Evolutionary conservation across 2,329 filamentous ascomycete species (phyloP), one percentile per base, ranked within the genome.

Genomic region (Venturia aucupariae): DNA sequence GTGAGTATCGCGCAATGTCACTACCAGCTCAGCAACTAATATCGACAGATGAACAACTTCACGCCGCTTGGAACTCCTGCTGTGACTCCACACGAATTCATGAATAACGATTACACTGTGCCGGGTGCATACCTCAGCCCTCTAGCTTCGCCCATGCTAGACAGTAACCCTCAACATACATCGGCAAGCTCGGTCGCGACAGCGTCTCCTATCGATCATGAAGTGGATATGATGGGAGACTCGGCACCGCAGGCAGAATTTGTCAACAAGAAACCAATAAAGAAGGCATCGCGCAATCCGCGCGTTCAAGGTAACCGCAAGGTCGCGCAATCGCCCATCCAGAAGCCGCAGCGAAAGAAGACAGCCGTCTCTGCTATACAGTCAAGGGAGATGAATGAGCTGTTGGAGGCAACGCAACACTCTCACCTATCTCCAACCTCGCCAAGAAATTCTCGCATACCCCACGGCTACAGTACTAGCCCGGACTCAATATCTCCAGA

Each of bases 61-160:
- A 67, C 41, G 17, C 63, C 65, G 13, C 64, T 66, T 17, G 60
- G 68, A 17, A 61, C 32, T 10, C 62, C 61, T 62, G 90, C 89
- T 4, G 89, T 93, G 54, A 92, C 90, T 1, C 90, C 90, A 27
- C 80, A 92, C 61, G 90, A 92, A 71, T 80, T 84, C 51, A 85
- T 87, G 68, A 91, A 90, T 72, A 69, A 75, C 63, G 81, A 84
- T 64, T 90, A 75, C 66, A 69, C 83, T 6, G 81, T 90, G 3
- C 86, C 88, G 0, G 84, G 84, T 42, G 84, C 88, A 41, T 93
- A 92, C 76, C 92, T 94, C 73, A 94, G 90, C 71, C 90, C 90
- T 11, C 80, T 94, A 60, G 92, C 89, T 5, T 94, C 90, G 19
- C 90, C 90, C 1, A 89, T 90, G 3, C 79, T 94, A 22, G 72